A percentile compares a stretch with the other conserved stretches of the same genome.
phyloP scores from a whole-genome alignment of 1,139 yeast species.

The Magnusiomyces tetraspermus region DNA sequence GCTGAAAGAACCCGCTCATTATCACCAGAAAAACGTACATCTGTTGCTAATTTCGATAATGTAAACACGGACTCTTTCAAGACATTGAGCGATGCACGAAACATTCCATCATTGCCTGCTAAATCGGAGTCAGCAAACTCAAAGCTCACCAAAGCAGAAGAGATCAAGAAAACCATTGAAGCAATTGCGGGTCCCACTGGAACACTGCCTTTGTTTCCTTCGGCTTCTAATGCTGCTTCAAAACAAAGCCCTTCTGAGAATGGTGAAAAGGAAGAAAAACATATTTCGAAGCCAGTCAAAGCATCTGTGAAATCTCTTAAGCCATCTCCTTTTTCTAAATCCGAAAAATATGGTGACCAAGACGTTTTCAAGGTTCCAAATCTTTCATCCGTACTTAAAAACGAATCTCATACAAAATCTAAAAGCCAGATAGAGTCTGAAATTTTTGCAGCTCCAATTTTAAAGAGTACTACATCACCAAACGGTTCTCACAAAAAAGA shows the following conservation, averaged over 20 bases:
- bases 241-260: background rate
- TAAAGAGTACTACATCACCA: background rate
- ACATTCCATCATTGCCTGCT: slow-evolving; percentile 6
- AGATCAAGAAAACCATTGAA: slow-evolving; percentile 19
- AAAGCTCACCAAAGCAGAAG: slow-evolving; percentile 17
- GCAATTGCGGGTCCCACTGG: slow-evolving; percentile 20
- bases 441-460: background rate
- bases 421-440: background rate
- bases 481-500: background rate
- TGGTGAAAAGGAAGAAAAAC: background rate
- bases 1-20: slow-evolving; percentile 26
- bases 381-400: background rate
- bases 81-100: slow-evolving; percentile 2
- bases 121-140: slow-evolving; percentile 4
- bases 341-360: background rate
- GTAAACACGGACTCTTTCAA: background rate
- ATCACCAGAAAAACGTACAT: slow-evolving; percentile 20
- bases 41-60: background rate
- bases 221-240: slow-evolving; percentile 6
- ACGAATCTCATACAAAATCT: background rate
- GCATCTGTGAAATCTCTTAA: background rate
- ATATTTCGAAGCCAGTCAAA: background rate
- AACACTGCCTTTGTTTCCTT: slow-evolving; percentile 12
- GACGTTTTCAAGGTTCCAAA: background rate
- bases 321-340: slow-evolving; percentile 1